Evolutionary conservation across 2,329 filamentous ascomycete species (phyloP).

Genomic region (Spiromastix sp.): DNA sequence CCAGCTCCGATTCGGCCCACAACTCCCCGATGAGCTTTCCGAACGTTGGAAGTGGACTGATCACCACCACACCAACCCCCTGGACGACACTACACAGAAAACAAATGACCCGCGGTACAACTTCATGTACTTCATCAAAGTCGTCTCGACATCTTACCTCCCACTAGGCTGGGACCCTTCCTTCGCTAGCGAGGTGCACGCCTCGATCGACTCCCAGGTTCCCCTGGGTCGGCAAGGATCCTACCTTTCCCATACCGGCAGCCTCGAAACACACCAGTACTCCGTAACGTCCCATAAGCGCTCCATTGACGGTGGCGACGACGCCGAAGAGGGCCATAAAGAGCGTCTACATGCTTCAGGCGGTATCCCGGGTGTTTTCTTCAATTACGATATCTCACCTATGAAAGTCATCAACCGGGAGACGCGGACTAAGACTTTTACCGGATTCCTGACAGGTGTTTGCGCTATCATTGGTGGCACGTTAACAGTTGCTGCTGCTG

Average conservation of each 20-base stretch:
- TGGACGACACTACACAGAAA: constrained; percentile 68
- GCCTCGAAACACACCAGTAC: constrained; percentile 96
- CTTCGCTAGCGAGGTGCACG: constrained; percentile 28
- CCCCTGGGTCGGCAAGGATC: constrained; percentile 61
- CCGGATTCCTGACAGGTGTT: constrained; percentile 83
- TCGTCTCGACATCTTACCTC: constrained; percentile 90
- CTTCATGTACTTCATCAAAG: constrained; percentile 99
- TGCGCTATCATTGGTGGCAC: constrained; percentile 94
- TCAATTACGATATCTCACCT: constrained; percentile 97
- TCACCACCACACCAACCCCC: constrained; percentile 75
- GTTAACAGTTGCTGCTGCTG: constrained; percentile 83
- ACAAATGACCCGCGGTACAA: constrained; percentile 80
- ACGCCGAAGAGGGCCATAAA: constrained; percentile 77
- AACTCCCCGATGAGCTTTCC: constrained; percentile 63
- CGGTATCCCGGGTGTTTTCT: constrained; percentile 95
- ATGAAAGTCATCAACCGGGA: constrained; percentile 99
- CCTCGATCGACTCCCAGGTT: constrained; percentile 40
- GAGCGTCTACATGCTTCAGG: constrained; percentile 82
- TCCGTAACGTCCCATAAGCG: constrained; percentile 95
- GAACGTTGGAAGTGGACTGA: constrained; percentile 65
- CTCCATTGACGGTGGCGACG: constrained; percentile 72
- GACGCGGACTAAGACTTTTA: constrained; percentile 76
- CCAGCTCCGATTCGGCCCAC: constrained; percentile 82
- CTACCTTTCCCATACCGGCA: constrained; percentile 57
- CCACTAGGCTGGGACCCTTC: constrained; percentile 77